Percentiles rank a stretch among this genome's conserved stretches.
Conservation (phyloP, 1,284 basidiomycete genomes). For the Cryptococcus sp. region DNA sequence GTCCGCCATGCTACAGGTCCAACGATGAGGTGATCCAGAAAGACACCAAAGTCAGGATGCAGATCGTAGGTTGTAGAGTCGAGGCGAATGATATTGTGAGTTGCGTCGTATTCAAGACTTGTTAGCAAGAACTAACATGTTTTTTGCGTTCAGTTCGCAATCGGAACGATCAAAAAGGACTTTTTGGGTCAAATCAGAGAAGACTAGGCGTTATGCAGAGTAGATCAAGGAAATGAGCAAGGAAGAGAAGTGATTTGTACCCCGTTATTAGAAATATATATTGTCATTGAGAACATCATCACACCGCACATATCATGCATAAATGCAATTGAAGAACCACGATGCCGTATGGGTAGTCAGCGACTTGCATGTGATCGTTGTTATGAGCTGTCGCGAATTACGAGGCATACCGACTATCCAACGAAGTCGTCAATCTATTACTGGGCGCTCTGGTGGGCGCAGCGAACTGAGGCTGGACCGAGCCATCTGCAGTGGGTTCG, state of each 20-base stretch:
- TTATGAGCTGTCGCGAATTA: slow-evolving; percentile 3
- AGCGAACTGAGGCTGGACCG: slow-evolving; percentile 21
- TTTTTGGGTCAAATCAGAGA: slow-evolving; percentile 76
- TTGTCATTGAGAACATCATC: not conserved
- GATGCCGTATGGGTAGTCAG: no score
- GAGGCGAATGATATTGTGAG: slow-evolving; percentile 95
- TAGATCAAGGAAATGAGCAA: not conserved
- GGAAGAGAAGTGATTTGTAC: not conserved
- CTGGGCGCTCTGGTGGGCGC: slow-evolving; percentile 39
- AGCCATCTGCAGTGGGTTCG: slow-evolving; percentile 25
- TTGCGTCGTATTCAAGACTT: slow-evolving; percentile 20
- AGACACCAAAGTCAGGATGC: slow-evolving; percentile 85
- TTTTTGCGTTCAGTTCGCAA: slow-evolving; percentile 67
- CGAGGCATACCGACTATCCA: slow-evolving; percentile 39
- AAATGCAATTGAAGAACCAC: not conserved
- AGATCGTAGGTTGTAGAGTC: slow-evolving; percentile 94
- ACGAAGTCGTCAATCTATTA: slow-evolving; percentile 32
- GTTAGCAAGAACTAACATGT: slow-evolving; percentile 1
- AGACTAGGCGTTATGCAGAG: slow-evolving; percentile 23
- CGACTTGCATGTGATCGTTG: no score
- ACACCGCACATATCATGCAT: not conserved
- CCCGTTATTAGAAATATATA: not conserved
- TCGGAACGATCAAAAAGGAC: slow-evolving; percentile 92
- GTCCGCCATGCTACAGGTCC: slow-evolving; percentile 86
- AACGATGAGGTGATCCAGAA: slow-evolving; percentile 93